These are phyloP conservation scores for Pittosporum tobira DNA, from an alignment of 129 eudicot genomes.

Conservation along the genomic window DNA sequence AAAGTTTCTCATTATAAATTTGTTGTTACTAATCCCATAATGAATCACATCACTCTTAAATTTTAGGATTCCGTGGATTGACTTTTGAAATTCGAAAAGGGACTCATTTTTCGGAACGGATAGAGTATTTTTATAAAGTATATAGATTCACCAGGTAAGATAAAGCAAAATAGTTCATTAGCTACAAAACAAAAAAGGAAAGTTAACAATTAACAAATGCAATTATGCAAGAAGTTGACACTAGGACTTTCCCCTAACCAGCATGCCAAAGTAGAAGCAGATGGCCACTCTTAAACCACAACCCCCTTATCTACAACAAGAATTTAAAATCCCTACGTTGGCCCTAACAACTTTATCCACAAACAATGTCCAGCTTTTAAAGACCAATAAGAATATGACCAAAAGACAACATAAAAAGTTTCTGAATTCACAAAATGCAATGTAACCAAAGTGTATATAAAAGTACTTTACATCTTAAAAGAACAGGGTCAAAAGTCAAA, in stretches of 20 bases:
- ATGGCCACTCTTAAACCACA: not conserved
- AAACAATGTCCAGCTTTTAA: not conserved
- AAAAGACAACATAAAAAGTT: not conserved
- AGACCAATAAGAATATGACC: not conserved
- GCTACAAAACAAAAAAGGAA: not conserved
- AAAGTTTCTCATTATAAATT: too few species aligned
- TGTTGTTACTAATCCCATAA: too few species aligned
- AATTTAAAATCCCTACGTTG: not conserved
- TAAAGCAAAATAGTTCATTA: not conserved
- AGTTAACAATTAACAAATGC: not conserved
- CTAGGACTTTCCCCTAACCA: not conserved
- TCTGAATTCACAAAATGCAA: not conserved
- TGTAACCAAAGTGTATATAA: not conserved
- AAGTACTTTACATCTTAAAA: not conserved
- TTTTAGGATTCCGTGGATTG: too few species aligned
- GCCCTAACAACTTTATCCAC: not conserved
- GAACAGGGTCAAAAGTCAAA: not conserved
- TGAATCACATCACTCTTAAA: too few species aligned
- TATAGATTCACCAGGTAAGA: not conserved
- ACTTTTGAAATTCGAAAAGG: too few species aligned
- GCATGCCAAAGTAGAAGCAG: not conserved
- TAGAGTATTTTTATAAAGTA: too few species aligned
- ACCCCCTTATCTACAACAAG: not conserved
- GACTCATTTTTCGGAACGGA: too few species aligned
- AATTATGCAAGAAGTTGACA: not conserved